Base-by-base conservation (phyloP, 2,329 filamentous ascomycete species). In the Nemania serpens region DNA sequence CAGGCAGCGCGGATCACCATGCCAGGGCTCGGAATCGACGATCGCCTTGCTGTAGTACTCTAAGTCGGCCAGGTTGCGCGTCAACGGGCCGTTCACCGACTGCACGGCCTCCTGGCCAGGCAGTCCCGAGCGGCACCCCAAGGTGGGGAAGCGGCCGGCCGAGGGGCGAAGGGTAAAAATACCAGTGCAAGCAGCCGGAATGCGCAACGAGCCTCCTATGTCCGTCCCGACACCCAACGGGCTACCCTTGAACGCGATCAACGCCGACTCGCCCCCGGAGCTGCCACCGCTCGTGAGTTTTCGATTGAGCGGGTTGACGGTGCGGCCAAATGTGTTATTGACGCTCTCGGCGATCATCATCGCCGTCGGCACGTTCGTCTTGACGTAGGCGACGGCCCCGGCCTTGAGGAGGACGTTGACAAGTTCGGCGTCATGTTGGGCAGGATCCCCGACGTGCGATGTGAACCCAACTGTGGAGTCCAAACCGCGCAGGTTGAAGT, bases 281-380 rank as follows among this genome's bases (percentile, higher is more conserved):
- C 83, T 87, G 10, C 88, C 88, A 11, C 88, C 88, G 20, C 82
- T 82, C 0, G 86, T 89, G 2, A 85, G 76, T 2, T 75, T 75
- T 22, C 84, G 80, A 69, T 88, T 88, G 6, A 76, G 74, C 0
- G 88, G 88, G 69, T 88, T 89, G 20, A 85, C 71, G 0, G 85
- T 88, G 12, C 85, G 79, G 9, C 87, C 88, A 66, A 86, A 85
- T 1, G 84, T 78, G 66, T 88, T 88, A 74, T 89, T 90, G 15
- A 88, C 84, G 1, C 80, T 84, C 70, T 90, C 88, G 12, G 85
- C 82, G 53, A 88, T 88, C 87, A 90, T 89, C 81, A 89, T 87
- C 12, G 85, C 85, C 1, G 85, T 88, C 0, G 83, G 82, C 3
- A 84, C 78, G 64, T 82, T 84, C 0, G 84, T 85, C 75, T 85